phyloP scores from a whole-genome alignment of 192 early-diverging fungal species.

The Coemansia asiatica region DNA sequence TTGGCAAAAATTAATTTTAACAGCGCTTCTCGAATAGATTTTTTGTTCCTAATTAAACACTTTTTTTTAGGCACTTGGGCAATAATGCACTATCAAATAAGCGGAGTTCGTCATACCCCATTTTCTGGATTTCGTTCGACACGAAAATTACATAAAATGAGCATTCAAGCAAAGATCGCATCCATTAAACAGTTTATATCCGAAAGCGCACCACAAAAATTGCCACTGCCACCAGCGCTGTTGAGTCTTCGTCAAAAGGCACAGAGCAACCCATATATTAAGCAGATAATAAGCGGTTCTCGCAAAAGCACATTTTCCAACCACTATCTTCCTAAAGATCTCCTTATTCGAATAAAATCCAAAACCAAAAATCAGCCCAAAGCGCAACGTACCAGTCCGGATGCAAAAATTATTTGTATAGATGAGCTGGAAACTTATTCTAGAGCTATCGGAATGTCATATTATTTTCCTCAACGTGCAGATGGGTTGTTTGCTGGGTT shows the following conservation, averaged over 20 bases:
- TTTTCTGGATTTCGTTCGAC: no score
- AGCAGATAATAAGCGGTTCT: constrained; percentile 31
- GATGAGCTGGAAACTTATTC: constrained; percentile 40
- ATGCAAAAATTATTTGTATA: constrained; percentile 6
- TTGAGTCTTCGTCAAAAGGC: constrained; percentile 16
- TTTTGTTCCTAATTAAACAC: no score
- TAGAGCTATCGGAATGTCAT: constrained; percentile 5
- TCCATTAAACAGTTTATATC: constrained; percentile 11
- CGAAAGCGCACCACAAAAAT: constrained; percentile 8
- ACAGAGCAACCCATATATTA: constrained; percentile 33
- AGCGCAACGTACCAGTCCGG: not conserved
- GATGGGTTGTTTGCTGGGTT: constrained; percentile 15
- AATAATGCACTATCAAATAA: not conserved
- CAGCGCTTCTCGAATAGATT: no score
- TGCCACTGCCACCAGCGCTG: not conserved
- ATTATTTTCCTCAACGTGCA: constrained; percentile 22
- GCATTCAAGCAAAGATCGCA: not conserved
- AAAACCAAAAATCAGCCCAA: not conserved
- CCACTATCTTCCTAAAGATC: constrained; percentile 10
- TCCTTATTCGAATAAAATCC: constrained; percentile 25
- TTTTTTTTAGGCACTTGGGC: no score
- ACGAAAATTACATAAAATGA: not conserved
- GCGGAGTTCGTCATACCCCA: not conserved
- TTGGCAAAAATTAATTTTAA: no score
- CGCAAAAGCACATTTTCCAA: constrained; percentile 22